Percentiles rank a stretch among this genome's conserved stretches.
These are phyloP conservation scores for Drechslerella dactyloides DNA, from an alignment of 2,329 filamentous ascomycete genomes.

Conservation along the genomic window DNA sequence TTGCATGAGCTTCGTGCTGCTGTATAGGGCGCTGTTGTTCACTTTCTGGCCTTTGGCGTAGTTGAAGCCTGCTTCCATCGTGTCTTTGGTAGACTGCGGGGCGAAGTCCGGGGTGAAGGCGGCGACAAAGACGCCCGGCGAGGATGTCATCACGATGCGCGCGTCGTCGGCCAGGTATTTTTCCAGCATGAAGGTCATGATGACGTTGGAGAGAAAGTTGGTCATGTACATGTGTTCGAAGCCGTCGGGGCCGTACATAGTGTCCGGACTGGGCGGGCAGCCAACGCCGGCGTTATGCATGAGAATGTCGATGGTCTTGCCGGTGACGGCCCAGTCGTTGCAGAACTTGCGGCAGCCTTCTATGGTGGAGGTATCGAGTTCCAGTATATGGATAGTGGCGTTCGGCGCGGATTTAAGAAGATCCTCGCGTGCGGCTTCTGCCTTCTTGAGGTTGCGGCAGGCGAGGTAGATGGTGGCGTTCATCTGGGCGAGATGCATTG, in stretches of 20 bases:
- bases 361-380: conserved; percentile 41
- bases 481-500: conserved; percentile 34
- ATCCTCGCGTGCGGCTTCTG: conserved; percentile 33
- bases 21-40: conserved; percentile 25
- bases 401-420: conserved; percentile 29
- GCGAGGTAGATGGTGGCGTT: conserved; percentile 36
- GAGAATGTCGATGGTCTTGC: conserved; percentile 45
- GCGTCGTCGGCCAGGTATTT: conserved; percentile 36
- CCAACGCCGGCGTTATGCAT: conserved; percentile 48
- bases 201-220: conserved; percentile 46
- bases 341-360: conserved; percentile 41
- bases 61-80: conserved; percentile 32
- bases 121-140: conserved; percentile 32
- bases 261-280: conserved; percentile 17
- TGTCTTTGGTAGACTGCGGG: conserved; percentile 12
- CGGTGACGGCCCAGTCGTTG: conserved; percentile 34
- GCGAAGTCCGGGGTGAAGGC: conserved; percentile 19
- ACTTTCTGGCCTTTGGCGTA: conserved; percentile 24
- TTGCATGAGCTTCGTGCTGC: conserved; percentile 32
- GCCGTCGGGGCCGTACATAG: conserved; percentile 24
- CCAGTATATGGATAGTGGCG: conserved; percentile 25
- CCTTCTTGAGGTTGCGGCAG: conserved; percentile 40
- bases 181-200: conserved; percentile 37
- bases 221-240: conserved; percentile 46
- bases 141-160: conserved; percentile 36